Percentiles rank a stretch among this genome's conserved stretches.
Conservation (phyloP, 768 basidiomycete genomes). For the Tricholoma terreum region DNA sequence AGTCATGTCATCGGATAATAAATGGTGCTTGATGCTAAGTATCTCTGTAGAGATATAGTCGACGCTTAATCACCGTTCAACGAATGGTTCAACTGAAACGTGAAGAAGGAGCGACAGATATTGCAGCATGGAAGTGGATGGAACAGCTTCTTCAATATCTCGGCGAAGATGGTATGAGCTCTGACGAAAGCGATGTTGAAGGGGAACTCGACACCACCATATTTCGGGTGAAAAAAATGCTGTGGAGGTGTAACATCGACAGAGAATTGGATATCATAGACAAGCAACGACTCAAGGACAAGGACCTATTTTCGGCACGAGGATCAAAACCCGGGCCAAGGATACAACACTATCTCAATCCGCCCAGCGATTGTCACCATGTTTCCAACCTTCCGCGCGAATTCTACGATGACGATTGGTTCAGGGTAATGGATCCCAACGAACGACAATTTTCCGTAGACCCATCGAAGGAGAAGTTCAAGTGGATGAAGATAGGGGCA, state of each 20-base stretch:
- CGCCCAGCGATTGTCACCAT: background rate
- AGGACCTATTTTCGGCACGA: slow-evolving; percentile 3
- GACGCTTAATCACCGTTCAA: background rate
- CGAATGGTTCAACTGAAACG: slow-evolving; percentile 1
- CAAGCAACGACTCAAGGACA: slow-evolving; percentile 3
- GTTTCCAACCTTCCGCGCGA: background rate
- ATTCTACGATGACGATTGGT: slow-evolving; percentile 1
- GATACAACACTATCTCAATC: background rate
- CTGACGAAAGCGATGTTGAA: slow-evolving; percentile 13
- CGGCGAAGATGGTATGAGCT: slow-evolving; percentile 14
- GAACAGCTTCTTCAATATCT: slow-evolving; percentile 2
- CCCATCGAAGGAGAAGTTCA: background rate
- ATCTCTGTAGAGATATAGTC: background rate
- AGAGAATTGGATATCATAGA: slow-evolving; percentile 10
- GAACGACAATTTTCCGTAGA: background rate
- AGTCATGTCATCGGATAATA: background rate
- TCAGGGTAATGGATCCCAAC: background rate
- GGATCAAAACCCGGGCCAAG: background rate
- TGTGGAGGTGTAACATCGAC: slow-evolving; percentile 7
- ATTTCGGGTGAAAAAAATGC: slow-evolving; percentile 7
- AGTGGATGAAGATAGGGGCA: background rate
- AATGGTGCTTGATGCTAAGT: background rate
- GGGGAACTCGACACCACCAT: background rate
- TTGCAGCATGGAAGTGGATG: slow-evolving; percentile 8
- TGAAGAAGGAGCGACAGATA: slow-evolving; percentile 3